phyloP scores from a whole-genome alignment of 139 green algal genomes.

The Yamagishiella unicocca region DNA sequence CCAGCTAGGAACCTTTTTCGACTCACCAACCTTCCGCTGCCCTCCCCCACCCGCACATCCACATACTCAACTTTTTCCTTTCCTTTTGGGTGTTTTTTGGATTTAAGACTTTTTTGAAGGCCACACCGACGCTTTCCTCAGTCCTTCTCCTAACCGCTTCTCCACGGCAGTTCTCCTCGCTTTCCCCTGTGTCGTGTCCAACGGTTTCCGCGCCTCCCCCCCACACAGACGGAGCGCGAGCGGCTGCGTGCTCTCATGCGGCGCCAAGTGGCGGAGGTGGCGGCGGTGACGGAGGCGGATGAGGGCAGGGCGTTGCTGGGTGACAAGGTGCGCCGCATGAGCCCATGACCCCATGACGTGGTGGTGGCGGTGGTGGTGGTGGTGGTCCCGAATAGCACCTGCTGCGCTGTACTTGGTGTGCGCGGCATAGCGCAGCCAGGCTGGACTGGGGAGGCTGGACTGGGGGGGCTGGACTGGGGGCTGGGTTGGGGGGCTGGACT shows the following conservation, averaged over 20 bases:
- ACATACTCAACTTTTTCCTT: neutral
- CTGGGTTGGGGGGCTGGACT: neutral
- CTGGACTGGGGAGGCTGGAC: neutral
- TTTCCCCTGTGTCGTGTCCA: neutral
- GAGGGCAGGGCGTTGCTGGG: constrained; percentile 66
- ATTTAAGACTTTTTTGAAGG: neutral
- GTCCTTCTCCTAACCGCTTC: neutral
- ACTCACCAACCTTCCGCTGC: neutral
- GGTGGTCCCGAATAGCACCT: too few species aligned
- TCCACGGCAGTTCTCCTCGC: neutral
- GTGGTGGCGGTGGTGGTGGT: neutral
- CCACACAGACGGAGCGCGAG: constrained; percentile 17
- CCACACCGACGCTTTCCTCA: neutral
- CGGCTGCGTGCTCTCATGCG: constrained; percentile 52
- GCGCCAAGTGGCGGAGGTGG: constrained; percentile 62
- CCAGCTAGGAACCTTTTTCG: neutral
- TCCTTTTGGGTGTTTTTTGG: neutral
- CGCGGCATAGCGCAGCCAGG: neutral
- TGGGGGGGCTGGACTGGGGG: neutral
- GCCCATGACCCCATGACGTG: too few species aligned
- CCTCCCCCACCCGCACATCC: neutral
- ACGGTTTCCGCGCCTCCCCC: neutral
- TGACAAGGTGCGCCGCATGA: neutral
- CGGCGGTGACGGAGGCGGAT: constrained; percentile 81
- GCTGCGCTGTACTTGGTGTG: too few species aligned